phyloP scores from a whole-genome alignment of 257 asterid genomes.

The Solanum pimpinellifolium region DNA sequence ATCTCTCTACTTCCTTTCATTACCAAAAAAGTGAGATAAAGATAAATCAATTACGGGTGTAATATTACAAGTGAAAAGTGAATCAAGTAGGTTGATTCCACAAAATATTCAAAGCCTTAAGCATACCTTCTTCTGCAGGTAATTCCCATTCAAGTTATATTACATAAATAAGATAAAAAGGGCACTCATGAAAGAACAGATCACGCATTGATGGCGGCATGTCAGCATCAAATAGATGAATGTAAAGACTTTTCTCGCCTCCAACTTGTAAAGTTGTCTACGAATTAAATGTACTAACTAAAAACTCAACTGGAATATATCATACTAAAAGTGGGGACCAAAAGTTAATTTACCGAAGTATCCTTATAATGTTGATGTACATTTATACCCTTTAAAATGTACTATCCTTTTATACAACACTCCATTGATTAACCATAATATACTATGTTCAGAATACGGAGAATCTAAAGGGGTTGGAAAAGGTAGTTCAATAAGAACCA shows the following conservation, averaged over 20 bases:
- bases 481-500: not conserved
- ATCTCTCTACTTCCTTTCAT: not conserved
- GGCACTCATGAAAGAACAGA: not conserved
- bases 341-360: not conserved
- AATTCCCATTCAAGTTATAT: not conserved
- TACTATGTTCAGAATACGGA: not conserved
- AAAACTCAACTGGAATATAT: not conserved
- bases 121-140: not conserved
- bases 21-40: not conserved
- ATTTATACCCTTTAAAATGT: not conserved
- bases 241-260: not conserved
- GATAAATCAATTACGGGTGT: not conserved
- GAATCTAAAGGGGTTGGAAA: not conserved
- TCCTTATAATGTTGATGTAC: not conserved
- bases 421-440: not conserved
- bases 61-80: not conserved
- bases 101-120: not conserved
- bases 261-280: not conserved
- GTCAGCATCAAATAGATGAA: not conserved
- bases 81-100: not conserved
- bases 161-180: not conserved
- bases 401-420: not conserved
- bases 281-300: not conserved
- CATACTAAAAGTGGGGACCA: not conserved
- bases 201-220: not conserved